Conservation (phyloP, 2,329 filamentous ascomycete genomes). For the Xylariaceae sp. region DNA sequence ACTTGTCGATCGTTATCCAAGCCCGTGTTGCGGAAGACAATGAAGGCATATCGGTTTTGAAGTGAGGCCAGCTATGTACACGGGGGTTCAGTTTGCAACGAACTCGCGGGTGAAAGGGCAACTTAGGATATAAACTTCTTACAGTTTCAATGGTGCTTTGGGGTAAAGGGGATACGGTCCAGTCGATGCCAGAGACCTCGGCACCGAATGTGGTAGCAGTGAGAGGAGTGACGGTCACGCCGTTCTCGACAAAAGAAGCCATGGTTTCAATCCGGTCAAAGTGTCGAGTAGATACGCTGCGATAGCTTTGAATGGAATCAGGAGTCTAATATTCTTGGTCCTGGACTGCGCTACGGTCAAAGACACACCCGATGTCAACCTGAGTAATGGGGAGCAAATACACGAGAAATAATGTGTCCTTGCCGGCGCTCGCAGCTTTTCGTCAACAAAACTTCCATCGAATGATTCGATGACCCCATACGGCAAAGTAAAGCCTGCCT, state of each 20-base stretch:
- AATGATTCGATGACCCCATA: too few species aligned
- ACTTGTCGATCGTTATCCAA: slow-evolving; percentile 20
- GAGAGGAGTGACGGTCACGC: not conserved
- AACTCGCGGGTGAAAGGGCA: not conserved
- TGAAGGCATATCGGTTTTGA: slow-evolving; percentile 20
- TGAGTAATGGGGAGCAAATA: too few species aligned
- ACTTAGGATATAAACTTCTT: not conserved
- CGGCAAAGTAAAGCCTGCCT: too few species aligned
- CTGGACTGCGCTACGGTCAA: too few species aligned
- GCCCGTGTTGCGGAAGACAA: slow-evolving; percentile 20
- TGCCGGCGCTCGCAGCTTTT: too few species aligned
- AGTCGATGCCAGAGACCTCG: not conserved
- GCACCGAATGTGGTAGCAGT: not conserved
- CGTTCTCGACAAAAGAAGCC: not conserved
- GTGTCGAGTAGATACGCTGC: too few species aligned
- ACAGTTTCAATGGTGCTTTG: not conserved
- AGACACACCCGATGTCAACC: too few species aligned
- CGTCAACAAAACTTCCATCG: too few species aligned
- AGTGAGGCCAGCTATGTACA: slow-evolving; percentile 16
- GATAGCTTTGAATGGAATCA: too few species aligned
- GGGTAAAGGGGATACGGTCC: not conserved
- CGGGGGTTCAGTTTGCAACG: not conserved
- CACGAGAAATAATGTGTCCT: too few species aligned
- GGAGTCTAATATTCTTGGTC: too few species aligned
- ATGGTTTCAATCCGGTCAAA: too few species aligned